These are phyloP conservation scores for Alternaria rosae DNA, from an alignment of 2,329 filamentous ascomycete species.

Conservation along the genomic window DNA sequence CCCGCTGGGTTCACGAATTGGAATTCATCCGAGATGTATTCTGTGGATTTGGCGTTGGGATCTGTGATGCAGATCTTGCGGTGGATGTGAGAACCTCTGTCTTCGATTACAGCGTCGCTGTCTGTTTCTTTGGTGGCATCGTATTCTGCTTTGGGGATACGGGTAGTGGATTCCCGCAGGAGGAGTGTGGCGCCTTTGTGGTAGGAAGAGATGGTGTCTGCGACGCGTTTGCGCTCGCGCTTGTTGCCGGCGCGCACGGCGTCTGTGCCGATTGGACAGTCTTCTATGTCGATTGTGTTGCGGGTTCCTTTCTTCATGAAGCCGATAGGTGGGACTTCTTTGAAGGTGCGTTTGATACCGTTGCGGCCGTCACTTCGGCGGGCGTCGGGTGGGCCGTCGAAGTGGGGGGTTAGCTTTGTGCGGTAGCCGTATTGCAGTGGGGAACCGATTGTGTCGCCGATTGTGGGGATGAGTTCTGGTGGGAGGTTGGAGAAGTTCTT, in stretches of 20 bases:
- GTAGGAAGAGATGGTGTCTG: slow-evolving; percentile 73
- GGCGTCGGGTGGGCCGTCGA: slow-evolving; percentile 74
- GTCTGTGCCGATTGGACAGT: slow-evolving; percentile 93
- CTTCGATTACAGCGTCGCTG: slow-evolving; percentile 58
- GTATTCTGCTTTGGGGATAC: slow-evolving; percentile 61
- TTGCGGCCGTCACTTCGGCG: slow-evolving; percentile 56
- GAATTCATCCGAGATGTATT: slow-evolving; percentile 81
- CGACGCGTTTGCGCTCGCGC: slow-evolving; percentile 78
- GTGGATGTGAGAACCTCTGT: slow-evolving; percentile 70
- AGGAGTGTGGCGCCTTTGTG: slow-evolving; percentile 85
- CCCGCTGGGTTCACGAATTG: slow-evolving; percentile 91
- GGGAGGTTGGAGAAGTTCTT: slow-evolving; percentile 86
- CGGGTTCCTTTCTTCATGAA: slow-evolving; percentile 88
- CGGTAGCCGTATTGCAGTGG: slow-evolving; percentile 92
- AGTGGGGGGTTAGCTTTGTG: slow-evolving; percentile 97
- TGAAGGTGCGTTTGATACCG: slow-evolving; percentile 64
- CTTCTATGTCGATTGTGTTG: slow-evolving; percentile 89
- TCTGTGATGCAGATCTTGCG: slow-evolving; percentile 90
- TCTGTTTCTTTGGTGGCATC: slow-evolving; percentile 34
- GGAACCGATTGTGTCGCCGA: slow-evolving; percentile 86
- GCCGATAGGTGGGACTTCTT: slow-evolving; percentile 78
- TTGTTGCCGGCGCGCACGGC: slow-evolving; percentile 81
- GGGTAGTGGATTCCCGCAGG: slow-evolving; percentile 81
- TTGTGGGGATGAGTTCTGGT: slow-evolving; percentile 74
- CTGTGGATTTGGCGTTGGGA: slow-evolving; percentile 79